These are phyloP conservation scores for Trametes gibbosa DNA, from an alignment of 768 basidiomycete species.

Conservation along the genomic window DNA sequence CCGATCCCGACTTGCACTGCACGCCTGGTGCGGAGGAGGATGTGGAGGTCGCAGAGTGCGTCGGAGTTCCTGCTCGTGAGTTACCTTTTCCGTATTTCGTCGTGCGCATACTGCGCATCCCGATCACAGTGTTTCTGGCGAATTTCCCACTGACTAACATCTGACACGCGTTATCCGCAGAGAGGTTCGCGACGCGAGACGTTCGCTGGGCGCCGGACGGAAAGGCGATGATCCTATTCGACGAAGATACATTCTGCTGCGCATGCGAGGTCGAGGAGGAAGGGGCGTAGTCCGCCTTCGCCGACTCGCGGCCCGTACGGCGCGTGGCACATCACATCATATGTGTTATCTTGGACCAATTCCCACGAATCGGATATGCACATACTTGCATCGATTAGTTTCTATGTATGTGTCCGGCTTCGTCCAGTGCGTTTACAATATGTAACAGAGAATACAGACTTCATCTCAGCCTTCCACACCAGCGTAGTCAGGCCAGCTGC, in stretches of 20 bases:
- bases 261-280: conserved; percentile 65
- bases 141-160: not conserved
- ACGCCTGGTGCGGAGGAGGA: conserved; percentile 44
- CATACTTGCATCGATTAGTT: too few relatives aligned
- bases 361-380: too few relatives aligned
- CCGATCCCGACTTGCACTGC: not conserved
- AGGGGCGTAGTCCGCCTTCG: not conserved
- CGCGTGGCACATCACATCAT: too few relatives aligned
- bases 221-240: conserved; percentile 71
- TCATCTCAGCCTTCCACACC: too few relatives aligned
- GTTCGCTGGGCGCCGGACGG: conserved; percentile 85
- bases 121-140: too few relatives aligned
- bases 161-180: conserved; percentile 33
- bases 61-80: conserved; percentile 86
- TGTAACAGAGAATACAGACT: too few relatives aligned
- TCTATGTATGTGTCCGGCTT: too few relatives aligned
- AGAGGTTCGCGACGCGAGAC: conserved; percentile 68
- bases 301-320: too few relatives aligned
- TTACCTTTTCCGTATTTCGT: conserved; percentile 15
- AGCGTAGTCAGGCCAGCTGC: too few relatives aligned
- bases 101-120: too few relatives aligned
- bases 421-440: too few relatives aligned
- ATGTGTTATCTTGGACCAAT: too few relatives aligned
- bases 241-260: conserved; percentile 81
- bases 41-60: conserved; percentile 83